phyloP scores from a whole-genome alignment of 73 alveolate genomes.

The Uronychia binucleata region DNA sequence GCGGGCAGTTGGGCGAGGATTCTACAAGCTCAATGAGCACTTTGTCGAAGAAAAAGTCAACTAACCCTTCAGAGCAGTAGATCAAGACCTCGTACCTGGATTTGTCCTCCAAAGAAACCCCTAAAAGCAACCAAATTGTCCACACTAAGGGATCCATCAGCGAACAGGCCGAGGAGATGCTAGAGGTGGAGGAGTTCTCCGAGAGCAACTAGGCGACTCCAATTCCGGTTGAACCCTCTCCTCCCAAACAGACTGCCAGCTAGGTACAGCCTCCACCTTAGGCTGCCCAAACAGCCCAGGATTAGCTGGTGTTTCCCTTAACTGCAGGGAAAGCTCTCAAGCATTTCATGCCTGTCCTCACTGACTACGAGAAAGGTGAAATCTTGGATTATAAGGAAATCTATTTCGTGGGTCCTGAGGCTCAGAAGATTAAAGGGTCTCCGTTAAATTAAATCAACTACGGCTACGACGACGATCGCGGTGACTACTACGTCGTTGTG shows the following conservation, averaged over 20 bases:
- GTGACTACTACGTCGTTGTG: conserved; percentile 79
- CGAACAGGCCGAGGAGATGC: neutral
- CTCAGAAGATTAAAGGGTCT: conserved; percentile 70
- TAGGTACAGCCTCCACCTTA: too few relatives aligned
- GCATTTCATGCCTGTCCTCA: conserved; percentile 54
- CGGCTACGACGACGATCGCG: conserved; percentile 83
- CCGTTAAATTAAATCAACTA: conserved; percentile 47
- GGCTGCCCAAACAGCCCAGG: too few relatives aligned
- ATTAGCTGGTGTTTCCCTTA: too few relatives aligned
- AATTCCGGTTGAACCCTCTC: too few relatives aligned
- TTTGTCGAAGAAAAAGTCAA: neutral
- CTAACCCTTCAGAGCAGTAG: neutral
- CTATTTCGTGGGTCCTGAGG: conserved; percentile 67
- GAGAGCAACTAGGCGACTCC: too few relatives aligned
- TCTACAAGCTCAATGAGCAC: neutral
- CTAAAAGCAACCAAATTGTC: neutral
- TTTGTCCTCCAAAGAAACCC: neutral
- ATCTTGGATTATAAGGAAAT: conserved; percentile 66
- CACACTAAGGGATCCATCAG: neutral
- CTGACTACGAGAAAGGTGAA: conserved; percentile 79
- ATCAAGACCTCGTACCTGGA: neutral
- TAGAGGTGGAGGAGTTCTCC: too few relatives aligned
- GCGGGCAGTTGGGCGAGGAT: too few relatives aligned
- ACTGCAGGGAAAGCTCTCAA: conserved; percentile 68
- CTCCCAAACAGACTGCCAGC: too few relatives aligned